phyloP scores from a whole-genome alignment of 805 yeast genomes.

The Wickerhamiella musiphila region DNA sequence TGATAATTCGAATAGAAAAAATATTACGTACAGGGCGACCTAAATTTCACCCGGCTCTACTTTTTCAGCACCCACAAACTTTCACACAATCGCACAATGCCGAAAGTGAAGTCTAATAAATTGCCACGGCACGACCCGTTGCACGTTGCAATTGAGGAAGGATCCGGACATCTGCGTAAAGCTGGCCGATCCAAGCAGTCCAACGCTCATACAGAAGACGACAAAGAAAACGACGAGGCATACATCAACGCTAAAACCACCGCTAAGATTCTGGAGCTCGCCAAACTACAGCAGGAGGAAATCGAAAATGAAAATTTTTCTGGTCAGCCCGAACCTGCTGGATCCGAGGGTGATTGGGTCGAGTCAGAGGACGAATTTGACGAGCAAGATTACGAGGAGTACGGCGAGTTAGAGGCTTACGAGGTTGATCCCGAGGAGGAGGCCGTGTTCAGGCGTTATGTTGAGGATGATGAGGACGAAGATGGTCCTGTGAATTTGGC shows the following conservation, averaged over 20 bases:
- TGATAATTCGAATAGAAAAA: too few species aligned
- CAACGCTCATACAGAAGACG: conserved; percentile 19
- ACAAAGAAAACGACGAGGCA: conserved; percentile 37
- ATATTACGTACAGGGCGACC: too few species aligned
- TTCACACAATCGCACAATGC: too few species aligned
- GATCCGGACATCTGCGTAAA: conserved; percentile 51
- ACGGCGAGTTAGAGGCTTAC: conserved; percentile 39
- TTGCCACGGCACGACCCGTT: conserved; percentile 69
- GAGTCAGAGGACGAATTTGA: conserved; percentile 29
- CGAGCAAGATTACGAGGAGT: conserved; percentile 28
- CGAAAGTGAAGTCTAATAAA: conserved; percentile 22
- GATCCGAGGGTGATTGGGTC: conserved; percentile 31
- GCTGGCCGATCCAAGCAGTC: conserved; percentile 19
- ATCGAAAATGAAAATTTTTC: conserved; percentile 38
- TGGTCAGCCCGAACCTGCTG: neutral
- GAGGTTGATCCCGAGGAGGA: conserved; percentile 69
- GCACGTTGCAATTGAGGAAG: conserved; percentile 57
- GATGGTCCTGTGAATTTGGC: conserved; percentile 33
- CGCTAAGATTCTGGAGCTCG: conserved; percentile 71
- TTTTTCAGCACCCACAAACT: too few species aligned
- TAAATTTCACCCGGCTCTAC: too few species aligned
- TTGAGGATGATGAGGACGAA: conserved; percentile 18
- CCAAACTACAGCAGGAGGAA: conserved; percentile 87
- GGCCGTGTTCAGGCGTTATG: conserved; percentile 61
- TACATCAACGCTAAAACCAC: conserved; percentile 69